Conservation (phyloP, 1,139 yeast genomes). For the Zhuliangozyma parablackwelliae region DNA sequence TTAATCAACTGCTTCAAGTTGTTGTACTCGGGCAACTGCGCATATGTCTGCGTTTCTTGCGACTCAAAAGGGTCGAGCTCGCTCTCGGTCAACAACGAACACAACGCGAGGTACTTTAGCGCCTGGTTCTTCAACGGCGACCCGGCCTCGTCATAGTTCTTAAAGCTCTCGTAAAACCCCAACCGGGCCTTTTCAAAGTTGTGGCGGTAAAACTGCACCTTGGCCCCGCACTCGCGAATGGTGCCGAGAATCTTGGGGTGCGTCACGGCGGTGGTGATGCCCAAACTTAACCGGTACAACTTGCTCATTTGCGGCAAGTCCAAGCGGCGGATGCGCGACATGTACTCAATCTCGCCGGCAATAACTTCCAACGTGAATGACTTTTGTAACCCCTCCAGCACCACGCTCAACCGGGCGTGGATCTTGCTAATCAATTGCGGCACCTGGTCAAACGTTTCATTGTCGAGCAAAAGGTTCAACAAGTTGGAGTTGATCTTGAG, state of each 20-base stretch:
- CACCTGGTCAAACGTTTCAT: constrained; percentile 32
- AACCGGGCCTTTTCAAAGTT: constrained; percentile 60
- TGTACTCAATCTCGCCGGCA: constrained; percentile 60
- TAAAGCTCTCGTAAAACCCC: constrained; percentile 69
- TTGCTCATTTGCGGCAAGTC: constrained; percentile 39
- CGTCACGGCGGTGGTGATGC: constrained; percentile 59
- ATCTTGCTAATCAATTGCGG: constrained; percentile 35
- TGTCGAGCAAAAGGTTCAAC: constrained; percentile 45
- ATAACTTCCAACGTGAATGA: constrained; percentile 56
- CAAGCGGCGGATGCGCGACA: constrained; percentile 24
- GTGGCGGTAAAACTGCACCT: constrained; percentile 56
- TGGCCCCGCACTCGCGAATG: constrained; percentile 72
- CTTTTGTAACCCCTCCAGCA: constrained; percentile 41
- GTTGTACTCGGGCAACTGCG: constrained; percentile 32
- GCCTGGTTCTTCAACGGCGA: constrained; percentile 51
- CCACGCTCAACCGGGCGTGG: constrained; percentile 32
- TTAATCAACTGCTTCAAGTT: constrained; percentile 26
- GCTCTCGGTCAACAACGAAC: constrained; percentile 61
- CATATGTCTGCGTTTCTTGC: constrained; percentile 50
- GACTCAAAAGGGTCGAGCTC: constrained; percentile 66
- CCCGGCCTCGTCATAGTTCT: constrained; percentile 78
- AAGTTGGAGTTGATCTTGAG: constrained; percentile 51
- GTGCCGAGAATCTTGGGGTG: constrained; percentile 73
- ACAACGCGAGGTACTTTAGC: constrained; percentile 58
- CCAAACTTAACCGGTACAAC: constrained; percentile 46